Evolutionary conservation across 164 flowering plant species (phyloP).

Genomic region (Santalum album): DNA sequence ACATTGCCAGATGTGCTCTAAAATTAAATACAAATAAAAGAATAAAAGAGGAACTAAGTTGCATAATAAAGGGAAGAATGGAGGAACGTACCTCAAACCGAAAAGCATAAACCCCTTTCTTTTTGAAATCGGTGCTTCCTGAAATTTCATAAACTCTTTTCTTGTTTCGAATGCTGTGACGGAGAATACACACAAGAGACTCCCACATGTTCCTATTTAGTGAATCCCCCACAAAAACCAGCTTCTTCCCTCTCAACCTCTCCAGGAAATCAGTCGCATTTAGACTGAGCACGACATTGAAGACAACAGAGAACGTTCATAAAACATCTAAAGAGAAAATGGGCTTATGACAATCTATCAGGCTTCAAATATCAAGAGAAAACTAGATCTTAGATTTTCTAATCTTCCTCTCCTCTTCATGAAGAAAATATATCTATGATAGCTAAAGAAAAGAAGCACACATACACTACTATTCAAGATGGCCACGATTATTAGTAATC

Average conservation of each 20-base stretch:
- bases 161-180: conserved; percentile 44
- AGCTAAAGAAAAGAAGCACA: no score
- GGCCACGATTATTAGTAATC: no score
- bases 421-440: no score
- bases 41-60: not conserved
- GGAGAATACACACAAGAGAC: conserved; percentile 74
- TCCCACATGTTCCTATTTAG: conserved; percentile 96
- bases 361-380: no score
- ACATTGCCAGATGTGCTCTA: no score
- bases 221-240: conserved; percentile 85
- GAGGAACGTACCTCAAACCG: conserved; percentile 57
- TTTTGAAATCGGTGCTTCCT: conserved; percentile 59
- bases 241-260: conserved; percentile 64
- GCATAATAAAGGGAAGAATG: not conserved
- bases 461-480: no score
- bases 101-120: conserved; percentile 66
- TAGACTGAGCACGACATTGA: conserved; percentile 27
- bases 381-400: no score
- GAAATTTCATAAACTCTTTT: conserved; percentile 65
- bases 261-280: conserved; percentile 71
- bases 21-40: no score
- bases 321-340: no score
- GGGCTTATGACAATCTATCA: no score
- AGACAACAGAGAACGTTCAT: no score
- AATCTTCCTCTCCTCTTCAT: no score